Percentiles rank a stretch among this genome's conserved stretches.
These are phyloP conservation scores for Melaleuca alternifolia DNA, from an alignment of 345 rosid species.

Conservation along the genomic window DNA sequence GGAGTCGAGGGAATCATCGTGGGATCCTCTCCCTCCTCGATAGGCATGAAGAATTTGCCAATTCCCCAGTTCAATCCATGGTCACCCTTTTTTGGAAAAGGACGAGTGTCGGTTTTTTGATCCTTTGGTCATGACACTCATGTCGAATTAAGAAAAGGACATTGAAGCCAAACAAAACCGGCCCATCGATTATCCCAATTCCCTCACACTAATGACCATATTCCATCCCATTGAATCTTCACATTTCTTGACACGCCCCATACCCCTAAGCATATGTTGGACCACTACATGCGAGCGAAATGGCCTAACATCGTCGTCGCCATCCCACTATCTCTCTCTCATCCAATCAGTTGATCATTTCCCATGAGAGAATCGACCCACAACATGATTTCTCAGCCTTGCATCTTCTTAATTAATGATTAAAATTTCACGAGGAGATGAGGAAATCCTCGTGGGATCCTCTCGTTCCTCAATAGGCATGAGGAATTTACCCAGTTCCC, in stretches of 20 bases:
- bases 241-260: background rate
- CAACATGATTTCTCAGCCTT: background rate
- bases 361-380: background rate
- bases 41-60: background rate
- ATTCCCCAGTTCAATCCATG: background rate
- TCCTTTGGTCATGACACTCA: background rate
- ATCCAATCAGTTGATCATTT: background rate
- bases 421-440: background rate
- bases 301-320: background rate
- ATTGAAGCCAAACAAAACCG: background rate
- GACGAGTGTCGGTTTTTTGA: background rate
- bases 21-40: background rate
- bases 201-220: background rate
- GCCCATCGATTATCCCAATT: background rate
- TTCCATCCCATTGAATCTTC: background rate
- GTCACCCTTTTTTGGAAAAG: background rate
- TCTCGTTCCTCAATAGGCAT: background rate
- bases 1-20: background rate
- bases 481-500: background rate
- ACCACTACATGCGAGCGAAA: background rate
- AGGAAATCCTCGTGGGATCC: background rate
- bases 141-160: background rate
- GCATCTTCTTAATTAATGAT: background rate
- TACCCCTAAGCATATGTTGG: background rate
- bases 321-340: too few relatives aligned